Evolutionary conservation across 2,329 filamentous ascomycete genomes (phyloP).

Genomic region (Sclerotinia nivalis): DNA sequence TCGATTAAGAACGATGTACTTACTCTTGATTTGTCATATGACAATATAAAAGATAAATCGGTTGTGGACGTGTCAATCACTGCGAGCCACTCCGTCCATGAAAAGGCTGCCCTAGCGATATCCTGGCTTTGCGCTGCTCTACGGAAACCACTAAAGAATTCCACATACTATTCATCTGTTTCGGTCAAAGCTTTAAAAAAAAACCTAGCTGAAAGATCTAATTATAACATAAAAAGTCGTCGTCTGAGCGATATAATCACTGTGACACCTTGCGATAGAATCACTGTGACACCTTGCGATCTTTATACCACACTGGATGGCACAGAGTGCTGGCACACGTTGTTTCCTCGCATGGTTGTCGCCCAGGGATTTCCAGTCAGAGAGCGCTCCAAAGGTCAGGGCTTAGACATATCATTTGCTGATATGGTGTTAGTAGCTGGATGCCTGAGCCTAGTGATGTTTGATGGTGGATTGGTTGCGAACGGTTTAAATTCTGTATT

Average conservation of each 20-base stretch:
- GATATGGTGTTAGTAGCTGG: neutral
- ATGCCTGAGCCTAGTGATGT: neutral
- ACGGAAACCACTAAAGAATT: neutral
- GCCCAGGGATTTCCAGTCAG: neutral
- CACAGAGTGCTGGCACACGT: neutral
- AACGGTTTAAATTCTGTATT: neutral
- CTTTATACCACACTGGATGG: neutral
- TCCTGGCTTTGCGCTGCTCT: constrained; percentile 1
- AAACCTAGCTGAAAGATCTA: too few relatives aligned
- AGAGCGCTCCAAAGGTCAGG: neutral
- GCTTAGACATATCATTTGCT: neutral
- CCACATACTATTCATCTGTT: neutral
- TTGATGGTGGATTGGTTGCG: neutral
- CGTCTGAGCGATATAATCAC: neutral
- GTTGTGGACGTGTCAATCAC: too few relatives aligned
- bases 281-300: neutral
- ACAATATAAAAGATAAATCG: too few relatives aligned
- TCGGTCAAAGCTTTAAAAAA: neutral
- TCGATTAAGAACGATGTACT: neutral
- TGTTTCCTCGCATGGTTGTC: constrained; percentile 4
- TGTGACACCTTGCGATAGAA: neutral
- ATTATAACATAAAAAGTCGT: neutral
- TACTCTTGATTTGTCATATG: neutral
- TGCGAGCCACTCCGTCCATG: neutral
- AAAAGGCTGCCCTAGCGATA: neutral